These are phyloP conservation scores for Flaveria sonorensis DNA, from an alignment of 129 eudicot species.

Conservation along the genomic window DNA sequence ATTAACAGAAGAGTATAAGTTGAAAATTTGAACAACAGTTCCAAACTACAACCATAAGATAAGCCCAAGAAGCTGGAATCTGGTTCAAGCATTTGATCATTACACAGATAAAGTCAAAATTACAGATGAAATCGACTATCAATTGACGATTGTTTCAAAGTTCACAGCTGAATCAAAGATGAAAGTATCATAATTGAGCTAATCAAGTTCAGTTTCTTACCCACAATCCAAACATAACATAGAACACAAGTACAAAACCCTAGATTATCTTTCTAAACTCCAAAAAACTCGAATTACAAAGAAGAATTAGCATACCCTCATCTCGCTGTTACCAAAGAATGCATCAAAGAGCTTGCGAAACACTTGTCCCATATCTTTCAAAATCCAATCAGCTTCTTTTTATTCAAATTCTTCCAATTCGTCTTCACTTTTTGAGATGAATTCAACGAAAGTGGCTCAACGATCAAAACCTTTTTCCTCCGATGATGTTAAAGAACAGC, in stretches of 20 bases:
- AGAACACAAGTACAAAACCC: conserved; percentile 21
- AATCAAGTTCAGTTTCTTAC: too few relatives aligned
- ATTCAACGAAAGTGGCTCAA: neutral
- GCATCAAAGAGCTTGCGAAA: conserved; percentile 95
- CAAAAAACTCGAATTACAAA: neutral
- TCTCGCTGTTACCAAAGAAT: conserved; percentile 96
- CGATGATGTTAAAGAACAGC: neutral
- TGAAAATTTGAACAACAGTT: neutral
- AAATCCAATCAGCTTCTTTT: neutral
- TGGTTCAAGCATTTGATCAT: conserved; percentile 4
- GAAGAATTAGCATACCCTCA: conserved; percentile 57
- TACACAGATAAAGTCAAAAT: conserved; percentile 5
- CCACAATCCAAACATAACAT: too few relatives aligned
- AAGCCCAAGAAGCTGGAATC: neutral
- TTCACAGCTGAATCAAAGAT: too few relatives aligned
- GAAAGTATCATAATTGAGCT: too few relatives aligned
- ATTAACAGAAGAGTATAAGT: neutral
- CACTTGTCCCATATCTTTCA: conserved; percentile 80
- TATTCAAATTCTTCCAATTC: neutral
- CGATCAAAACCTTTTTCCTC: neutral
- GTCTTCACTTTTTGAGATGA: neutral
- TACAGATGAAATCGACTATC: too few relatives aligned
- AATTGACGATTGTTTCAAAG: too few relatives aligned
- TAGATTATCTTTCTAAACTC: conserved; percentile 8
- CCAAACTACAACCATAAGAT: neutral